Percentiles rank a stretch among this genome's conserved stretches.
phyloP scores from a whole-genome alignment of 163 green algal genomes.

The Chlorella variabilis region DNA sequence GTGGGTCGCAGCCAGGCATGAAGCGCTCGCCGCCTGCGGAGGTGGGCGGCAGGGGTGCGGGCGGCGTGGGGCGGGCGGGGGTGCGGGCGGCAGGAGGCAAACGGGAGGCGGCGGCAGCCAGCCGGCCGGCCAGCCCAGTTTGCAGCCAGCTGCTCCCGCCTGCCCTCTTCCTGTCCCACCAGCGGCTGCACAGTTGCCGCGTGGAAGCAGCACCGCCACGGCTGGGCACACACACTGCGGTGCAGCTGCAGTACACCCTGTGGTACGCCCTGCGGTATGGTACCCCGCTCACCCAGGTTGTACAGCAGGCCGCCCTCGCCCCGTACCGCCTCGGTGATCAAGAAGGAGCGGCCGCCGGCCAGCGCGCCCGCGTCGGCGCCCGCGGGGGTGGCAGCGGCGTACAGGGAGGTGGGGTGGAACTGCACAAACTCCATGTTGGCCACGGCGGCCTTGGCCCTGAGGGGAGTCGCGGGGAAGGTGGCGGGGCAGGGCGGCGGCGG shows the following conservation, averaged over 20 bases:
- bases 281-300: conserved; percentile 63
- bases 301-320: conserved; percentile 91
- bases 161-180: too few species aligned
- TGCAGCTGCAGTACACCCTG: too few species aligned
- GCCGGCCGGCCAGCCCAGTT: too few species aligned
- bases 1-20: conserved; percentile 91
- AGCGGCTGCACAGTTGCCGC: too few species aligned
- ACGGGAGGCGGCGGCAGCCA: background rate
- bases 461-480: background rate
- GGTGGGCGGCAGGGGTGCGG: background rate
- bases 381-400: conserved; percentile 34
- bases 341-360: conserved; percentile 72
- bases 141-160: too few species aligned
- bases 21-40: conserved; percentile 82
- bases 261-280: too few species aligned
- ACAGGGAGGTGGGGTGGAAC: conserved; percentile 90
- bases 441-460: conserved; percentile 78
- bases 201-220: too few species aligned
- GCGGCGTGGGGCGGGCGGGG: background rate
- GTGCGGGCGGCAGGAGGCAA: background rate
- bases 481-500: background rate
- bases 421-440: conserved; percentile 99
- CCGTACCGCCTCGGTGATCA: conserved; percentile 97
- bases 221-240: too few species aligned
- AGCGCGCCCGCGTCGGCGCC: background rate